phyloP scores from a whole-genome alignment of 2,329 filamentous ascomycete genomes.

The Aspergillus candidus region DNA sequence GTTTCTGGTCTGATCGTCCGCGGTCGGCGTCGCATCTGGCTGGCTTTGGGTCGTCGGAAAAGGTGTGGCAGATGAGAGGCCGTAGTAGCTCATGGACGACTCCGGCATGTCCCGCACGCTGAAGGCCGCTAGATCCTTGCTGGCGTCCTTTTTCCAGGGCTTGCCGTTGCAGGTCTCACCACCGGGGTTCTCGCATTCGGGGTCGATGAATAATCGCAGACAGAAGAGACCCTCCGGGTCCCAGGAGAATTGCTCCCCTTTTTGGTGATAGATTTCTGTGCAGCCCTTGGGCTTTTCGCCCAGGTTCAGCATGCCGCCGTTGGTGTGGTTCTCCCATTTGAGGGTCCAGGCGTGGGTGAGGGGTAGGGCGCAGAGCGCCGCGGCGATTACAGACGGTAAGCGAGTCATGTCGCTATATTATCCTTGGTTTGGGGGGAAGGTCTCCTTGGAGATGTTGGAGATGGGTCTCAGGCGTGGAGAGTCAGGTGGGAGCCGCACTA shows the following conservation, averaged over 20 bases:
- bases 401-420: too few species aligned
- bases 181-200: conserved; percentile 2
- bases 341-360: conserved; percentile 9
- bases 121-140: conserved; percentile 8
- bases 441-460: too few species aligned
- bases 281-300: conserved; percentile 4
- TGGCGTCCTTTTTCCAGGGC: conserved; percentile 6
- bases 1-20: neutral
- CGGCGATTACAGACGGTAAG: too few species aligned
- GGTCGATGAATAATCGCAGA: conserved; percentile 8
- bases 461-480: too few species aligned
- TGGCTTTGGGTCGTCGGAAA: neutral
- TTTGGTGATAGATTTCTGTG: conserved; percentile 10
- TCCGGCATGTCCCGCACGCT: conserved; percentile 11
- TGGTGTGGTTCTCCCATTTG: conserved; percentile 11
- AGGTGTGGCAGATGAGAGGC: conserved; percentile 1
- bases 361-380: neutral
- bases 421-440: too few species aligned
- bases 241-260: conserved; percentile 8
- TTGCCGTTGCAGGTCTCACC: conserved; percentile 9
- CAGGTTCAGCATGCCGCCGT: neutral
- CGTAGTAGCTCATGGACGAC: neutral
- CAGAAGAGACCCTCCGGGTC: conserved; percentile 13
- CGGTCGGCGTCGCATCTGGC: neutral
- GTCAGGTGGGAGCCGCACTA: too few species aligned